These are phyloP conservation scores for Biscogniauxia marginata DNA, from an alignment of 2,329 filamentous ascomycete species.

Conservation along the genomic window DNA sequence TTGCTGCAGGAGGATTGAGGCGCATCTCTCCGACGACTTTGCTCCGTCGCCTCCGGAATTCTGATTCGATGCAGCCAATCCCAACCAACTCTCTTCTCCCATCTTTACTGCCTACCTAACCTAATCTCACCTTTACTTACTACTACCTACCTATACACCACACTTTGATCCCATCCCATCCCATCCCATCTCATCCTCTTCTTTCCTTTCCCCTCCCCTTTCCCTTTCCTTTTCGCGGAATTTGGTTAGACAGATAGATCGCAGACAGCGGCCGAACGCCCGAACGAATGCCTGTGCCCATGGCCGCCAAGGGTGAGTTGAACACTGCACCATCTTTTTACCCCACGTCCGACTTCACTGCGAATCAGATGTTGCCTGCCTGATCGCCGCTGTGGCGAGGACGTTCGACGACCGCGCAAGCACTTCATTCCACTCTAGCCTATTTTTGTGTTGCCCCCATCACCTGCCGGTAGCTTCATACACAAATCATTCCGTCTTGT, in stretches of 20 bases:
- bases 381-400: constrained; percentile 25
- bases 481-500: background rate
- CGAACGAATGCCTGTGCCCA: constrained; percentile 35
- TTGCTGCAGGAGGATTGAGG: background rate
- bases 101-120: too few relatives aligned
- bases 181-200: constrained; percentile 1
- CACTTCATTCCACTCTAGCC: constrained; percentile 1
- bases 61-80: background rate
- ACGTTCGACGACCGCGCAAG: constrained; percentile 22
- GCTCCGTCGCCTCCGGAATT: background rate
- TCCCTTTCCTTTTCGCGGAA: background rate
- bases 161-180: background rate
- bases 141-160: too few relatives aligned
- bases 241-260: too few relatives aligned
- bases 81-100: too few relatives aligned
- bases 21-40: background rate
- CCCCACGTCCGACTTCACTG: constrained; percentile 24
- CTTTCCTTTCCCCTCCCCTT: background rate
- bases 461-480: background rate
- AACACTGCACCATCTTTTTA: constrained; percentile 6
- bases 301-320: constrained; percentile 39
- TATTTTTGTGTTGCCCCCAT: constrained; percentile 1
- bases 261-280: background rate
- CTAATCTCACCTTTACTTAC: too few relatives aligned
- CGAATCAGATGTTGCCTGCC: constrained; percentile 26